Conservation (phyloP, 1,139 yeast genomes). For the Candida pseudoviswanathii region DNA sequence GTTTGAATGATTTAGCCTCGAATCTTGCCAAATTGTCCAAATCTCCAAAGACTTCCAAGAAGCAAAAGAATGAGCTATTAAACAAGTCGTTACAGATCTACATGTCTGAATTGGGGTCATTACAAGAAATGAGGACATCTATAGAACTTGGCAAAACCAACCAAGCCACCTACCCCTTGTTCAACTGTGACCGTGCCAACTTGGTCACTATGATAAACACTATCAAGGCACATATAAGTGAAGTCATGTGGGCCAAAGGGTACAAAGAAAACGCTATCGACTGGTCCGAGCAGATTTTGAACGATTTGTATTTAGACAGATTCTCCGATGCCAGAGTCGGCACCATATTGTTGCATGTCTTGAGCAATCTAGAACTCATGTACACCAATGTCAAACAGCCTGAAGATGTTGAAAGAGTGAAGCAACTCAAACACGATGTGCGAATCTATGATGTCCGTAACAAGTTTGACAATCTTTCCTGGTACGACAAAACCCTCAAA, state of each 20-base stretch:
- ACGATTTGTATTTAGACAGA: slow-evolving; percentile 36
- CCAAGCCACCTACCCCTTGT: slow-evolving; percentile 40
- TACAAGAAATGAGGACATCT: slow-evolving; percentile 24
- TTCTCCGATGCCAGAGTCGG: slow-evolving; percentile 30
- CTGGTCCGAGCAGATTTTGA: slow-evolving; percentile 62
- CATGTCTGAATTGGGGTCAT: slow-evolving; percentile 35
- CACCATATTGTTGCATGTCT: slow-evolving; percentile 33
- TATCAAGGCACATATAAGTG: slow-evolving; percentile 62
- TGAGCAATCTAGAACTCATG: slow-evolving; percentile 36
- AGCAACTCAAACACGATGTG: slow-evolving; percentile 23
- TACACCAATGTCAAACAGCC: slow-evolving; percentile 30
- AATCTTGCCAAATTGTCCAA: slow-evolving; percentile 26
- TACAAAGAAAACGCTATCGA: slow-evolving; percentile 55
- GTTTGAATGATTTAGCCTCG: slow-evolving; percentile 41
- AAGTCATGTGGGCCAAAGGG: slow-evolving; percentile 64
- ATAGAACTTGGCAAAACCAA: slow-evolving; percentile 22
- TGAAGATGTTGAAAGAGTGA: slow-evolving; percentile 30
- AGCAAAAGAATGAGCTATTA: slow-evolving; percentile 21
- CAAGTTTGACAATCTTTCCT: slow-evolving; percentile 23
- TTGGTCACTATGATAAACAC: slow-evolving; percentile 33
- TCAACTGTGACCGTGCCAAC: slow-evolving; percentile 38
- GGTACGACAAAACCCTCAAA: slow-evolving; percentile 40
- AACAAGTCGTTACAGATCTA: slow-evolving; percentile 37
- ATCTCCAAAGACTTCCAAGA: slow-evolving; percentile 8
- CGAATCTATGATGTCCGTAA: slow-evolving; percentile 2